Evolutionary conservation across 2,329 filamentous ascomycete genomes (phyloP), one percentile per base, ranked within the genome.

Genomic region (Didymella pomorum): DNA sequence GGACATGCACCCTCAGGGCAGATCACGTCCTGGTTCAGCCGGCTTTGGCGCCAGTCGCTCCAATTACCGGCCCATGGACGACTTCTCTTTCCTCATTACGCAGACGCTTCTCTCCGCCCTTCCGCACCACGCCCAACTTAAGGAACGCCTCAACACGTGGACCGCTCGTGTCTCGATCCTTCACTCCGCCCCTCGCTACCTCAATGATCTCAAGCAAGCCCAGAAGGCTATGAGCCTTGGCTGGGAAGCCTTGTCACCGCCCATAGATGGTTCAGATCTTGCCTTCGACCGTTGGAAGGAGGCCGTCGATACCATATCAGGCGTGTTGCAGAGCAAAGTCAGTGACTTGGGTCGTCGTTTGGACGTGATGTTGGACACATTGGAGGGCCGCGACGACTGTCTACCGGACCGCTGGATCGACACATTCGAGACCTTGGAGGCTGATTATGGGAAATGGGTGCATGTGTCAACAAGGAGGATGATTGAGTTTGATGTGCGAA

Each of bases 61-160:
- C 28, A 79, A 81, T 41, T 91, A 91, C 76, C 86, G 85, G 62
- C 88, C 85, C 60, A 86, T 98, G 82, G 93, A 95, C 68, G 95
- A 98, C 75, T 87, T 97, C 69, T 93, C 92, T 9, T 92, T 94
- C 23, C 84, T 98, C 45, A 86, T 98, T 56, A 97, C 95, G 1
- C 91, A 93, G 26, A 96, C 94, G 31, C 90, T 97, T 18, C 79
- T 99, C n/a, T 91, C 95, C 71, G 87, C 92, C 3, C 82, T 99
- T 20, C 95, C 95, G 1, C 89, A 90, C 58, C 79, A 97, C 41
- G 89, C 92, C 10, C 88, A 85, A 53, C 78, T 99, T 21, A 87
- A 87, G 53, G 84, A 85, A 9, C 78, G 96, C n/a, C 81, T 98
- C 48, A 86, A 87, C 55, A 84, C 84, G 2, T 99, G 95, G 95